Conservation (phyloP, 371 early-diverging fungal species). For the Mycotypha africana region DNA sequence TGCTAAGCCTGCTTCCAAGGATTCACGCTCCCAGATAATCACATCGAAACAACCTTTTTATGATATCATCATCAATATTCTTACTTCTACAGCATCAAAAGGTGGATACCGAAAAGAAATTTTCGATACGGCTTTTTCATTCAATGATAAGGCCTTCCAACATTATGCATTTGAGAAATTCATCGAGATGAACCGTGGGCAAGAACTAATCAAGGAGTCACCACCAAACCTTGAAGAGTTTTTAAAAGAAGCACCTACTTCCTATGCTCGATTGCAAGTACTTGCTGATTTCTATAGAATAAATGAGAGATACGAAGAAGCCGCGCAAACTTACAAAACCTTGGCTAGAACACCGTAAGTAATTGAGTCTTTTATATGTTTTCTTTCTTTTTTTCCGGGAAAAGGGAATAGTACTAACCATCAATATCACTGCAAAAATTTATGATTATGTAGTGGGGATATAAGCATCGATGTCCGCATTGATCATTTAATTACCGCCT, state of each 20-base stretch:
- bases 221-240: slow-evolving; percentile 25
- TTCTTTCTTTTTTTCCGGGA: background rate
- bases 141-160: slow-evolving; percentile 21
- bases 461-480: slow-evolving; percentile 1
- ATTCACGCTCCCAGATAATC: slow-evolving; percentile 24
- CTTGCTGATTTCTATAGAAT: slow-evolving; percentile 23
- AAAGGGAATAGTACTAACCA: background rate
- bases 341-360: slow-evolving; percentile 23
- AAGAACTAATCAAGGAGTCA: slow-evolving; percentile 25
- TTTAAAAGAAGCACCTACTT: slow-evolving; percentile 16
- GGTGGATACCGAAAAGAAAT: background rate
- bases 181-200: slow-evolving; percentile 10
- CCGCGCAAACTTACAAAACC: slow-evolving; percentile 13
- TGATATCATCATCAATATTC: slow-evolving; percentile 39
- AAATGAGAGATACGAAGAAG: slow-evolving; percentile 24
- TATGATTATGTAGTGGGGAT: no score
- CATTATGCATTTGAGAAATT: slow-evolving; percentile 27
- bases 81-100: background rate
- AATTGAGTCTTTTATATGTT: no score
- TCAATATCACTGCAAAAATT: no score
- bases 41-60: slow-evolving; percentile 52
- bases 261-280: slow-evolving; percentile 19
- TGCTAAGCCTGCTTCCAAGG: slow-evolving; percentile 30
- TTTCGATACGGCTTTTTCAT: slow-evolving; percentile 10
- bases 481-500: slow-evolving; percentile 8